These are phyloP conservation scores for Euphorbia peplus DNA, from an alignment of 345 rosid genomes.

Conservation along the genomic window DNA sequence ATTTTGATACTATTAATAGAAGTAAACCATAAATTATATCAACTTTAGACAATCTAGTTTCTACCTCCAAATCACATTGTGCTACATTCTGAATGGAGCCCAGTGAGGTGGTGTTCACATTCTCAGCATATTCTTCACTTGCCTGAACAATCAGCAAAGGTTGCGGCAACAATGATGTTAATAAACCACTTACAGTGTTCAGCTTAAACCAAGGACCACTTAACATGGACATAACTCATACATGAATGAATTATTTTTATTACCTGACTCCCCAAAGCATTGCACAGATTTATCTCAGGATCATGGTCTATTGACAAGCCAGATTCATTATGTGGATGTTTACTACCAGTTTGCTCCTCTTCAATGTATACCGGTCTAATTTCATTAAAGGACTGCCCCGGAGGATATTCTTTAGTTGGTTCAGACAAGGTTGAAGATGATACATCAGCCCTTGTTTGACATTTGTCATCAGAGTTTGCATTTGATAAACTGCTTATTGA, in stretches of 20 bases:
- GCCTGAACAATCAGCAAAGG: constrained; percentile 20
- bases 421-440: constrained; percentile 2
- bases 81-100: constrained; percentile 19
- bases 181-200: constrained; percentile 16
- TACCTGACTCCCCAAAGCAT: constrained; percentile 34
- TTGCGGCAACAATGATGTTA: constrained; percentile 15
- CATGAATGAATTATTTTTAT: not conserved
- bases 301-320: constrained; percentile 22
- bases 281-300: constrained; percentile 24
- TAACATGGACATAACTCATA: not conserved
- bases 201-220: not conserved
- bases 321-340: constrained; percentile 19
- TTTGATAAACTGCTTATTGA: constrained; percentile 15
- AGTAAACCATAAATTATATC: not conserved
- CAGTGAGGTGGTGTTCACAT: constrained; percentile 8
- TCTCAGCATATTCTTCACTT: constrained; percentile 23
- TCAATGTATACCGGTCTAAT: not conserved
- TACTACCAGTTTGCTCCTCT: constrained; percentile 18
- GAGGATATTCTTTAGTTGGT: constrained; percentile 20
- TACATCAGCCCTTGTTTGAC: constrained; percentile 9
- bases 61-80: constrained; percentile 41
- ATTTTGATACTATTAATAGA: not conserved
- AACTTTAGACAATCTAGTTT: not conserved
- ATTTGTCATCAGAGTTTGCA: constrained; percentile 15
- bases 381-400: constrained; percentile 19